phyloP scores from a whole-genome alignment of 208 protist genomes.

The Crithidia thermophila region DNA sequence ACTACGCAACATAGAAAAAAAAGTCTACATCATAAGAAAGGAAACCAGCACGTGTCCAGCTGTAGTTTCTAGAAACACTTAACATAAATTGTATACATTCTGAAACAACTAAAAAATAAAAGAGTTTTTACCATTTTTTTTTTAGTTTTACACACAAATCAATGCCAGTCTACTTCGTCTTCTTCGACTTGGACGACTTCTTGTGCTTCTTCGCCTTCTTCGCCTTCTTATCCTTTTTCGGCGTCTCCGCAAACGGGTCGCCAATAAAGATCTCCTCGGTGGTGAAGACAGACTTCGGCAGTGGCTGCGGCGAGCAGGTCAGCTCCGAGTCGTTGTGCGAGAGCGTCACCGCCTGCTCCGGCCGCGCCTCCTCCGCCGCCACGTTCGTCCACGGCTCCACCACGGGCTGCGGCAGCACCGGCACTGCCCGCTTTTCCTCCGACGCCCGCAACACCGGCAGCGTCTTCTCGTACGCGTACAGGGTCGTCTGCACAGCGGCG shows the following conservation, averaged over 20 bases:
- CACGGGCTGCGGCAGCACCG: neutral
- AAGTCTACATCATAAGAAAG: too few relatives aligned
- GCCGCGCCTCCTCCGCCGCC: neutral
- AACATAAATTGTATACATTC: too few relatives aligned
- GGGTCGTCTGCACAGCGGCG: neutral
- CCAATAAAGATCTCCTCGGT: slow-evolving; percentile 15
- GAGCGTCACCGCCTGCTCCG: neutral
- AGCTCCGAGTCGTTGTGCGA: slow-evolving; percentile 9
- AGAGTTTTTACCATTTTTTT: neutral
- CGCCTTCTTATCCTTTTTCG: neutral
- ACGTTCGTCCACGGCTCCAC: neutral
- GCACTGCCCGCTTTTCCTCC: neutral
- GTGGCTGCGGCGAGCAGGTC: slow-evolving; percentile 1
- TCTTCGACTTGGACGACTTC: slow-evolving; percentile 10
- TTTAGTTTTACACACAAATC: neutral
- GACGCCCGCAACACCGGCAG: neutral
- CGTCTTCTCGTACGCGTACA: slow-evolving; percentile 1
- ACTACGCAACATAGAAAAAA: too few relatives aligned
- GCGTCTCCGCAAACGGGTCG: slow-evolving; percentile 3
- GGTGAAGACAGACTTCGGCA: slow-evolving; percentile 15
- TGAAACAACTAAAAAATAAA: slow-evolving; percentile 5
- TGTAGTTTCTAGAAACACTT: too few relatives aligned
- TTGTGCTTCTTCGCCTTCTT: slow-evolving; percentile 7
- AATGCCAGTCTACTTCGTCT: neutral
- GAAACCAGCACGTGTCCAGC: too few relatives aligned